Percentiles rank a stretch among this genome's conserved stretches.
phyloP scores from a whole-genome alignment of 371 early-diverging fungal genomes.

The Rhizopus arrhizus region DNA sequence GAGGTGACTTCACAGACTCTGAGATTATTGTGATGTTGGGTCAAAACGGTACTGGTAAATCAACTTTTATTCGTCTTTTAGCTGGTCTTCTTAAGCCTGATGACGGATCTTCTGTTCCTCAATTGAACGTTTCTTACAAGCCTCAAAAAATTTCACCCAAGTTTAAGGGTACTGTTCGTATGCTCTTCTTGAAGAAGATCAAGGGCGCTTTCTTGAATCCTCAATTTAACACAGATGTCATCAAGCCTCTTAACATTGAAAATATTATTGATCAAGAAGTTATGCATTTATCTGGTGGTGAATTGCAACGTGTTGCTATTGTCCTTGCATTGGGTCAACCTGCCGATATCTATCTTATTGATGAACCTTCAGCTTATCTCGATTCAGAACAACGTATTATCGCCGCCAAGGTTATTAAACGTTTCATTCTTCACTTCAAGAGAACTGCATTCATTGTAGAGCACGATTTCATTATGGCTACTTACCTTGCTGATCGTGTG shows the following conservation, averaged over 20 bases:
- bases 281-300: slow-evolving; percentile 97
- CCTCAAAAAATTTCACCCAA: slow-evolving; percentile 99
- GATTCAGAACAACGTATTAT: slow-evolving; percentile 99
- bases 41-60: slow-evolving; percentile 99
- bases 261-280: slow-evolving; percentile 94
- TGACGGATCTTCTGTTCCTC: slow-evolving; percentile 77
- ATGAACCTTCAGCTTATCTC: slow-evolving; percentile 99
- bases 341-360: slow-evolving; percentile 99
- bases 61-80: slow-evolving; percentile 96
- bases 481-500: slow-evolving; percentile 99
- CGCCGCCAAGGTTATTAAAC: slow-evolving; percentile 99
- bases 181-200: slow-evolving; percentile 95
- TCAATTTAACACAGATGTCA: slow-evolving; percentile 97
- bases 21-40: slow-evolving; percentile 99
- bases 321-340: slow-evolving; percentile 93
- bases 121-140: slow-evolving; percentile 94
- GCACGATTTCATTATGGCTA: slow-evolving; percentile 99
- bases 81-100: slow-evolving; percentile 92
- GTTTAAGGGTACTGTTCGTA: slow-evolving; percentile 95
- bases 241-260: slow-evolving; percentile 96
- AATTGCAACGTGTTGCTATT: slow-evolving; percentile 99
- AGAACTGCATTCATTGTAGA: slow-evolving; percentile 99
- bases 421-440: slow-evolving; percentile 97
- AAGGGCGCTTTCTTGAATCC: slow-evolving; percentile 90
- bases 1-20: slow-evolving; percentile 94